Percentiles rank a stretch among this genome's conserved stretches.
These are phyloP conservation scores for Verticillium nubilum DNA, from an alignment of 2,329 filamentous ascomycete genomes.

Conservation along the genomic window DNA sequence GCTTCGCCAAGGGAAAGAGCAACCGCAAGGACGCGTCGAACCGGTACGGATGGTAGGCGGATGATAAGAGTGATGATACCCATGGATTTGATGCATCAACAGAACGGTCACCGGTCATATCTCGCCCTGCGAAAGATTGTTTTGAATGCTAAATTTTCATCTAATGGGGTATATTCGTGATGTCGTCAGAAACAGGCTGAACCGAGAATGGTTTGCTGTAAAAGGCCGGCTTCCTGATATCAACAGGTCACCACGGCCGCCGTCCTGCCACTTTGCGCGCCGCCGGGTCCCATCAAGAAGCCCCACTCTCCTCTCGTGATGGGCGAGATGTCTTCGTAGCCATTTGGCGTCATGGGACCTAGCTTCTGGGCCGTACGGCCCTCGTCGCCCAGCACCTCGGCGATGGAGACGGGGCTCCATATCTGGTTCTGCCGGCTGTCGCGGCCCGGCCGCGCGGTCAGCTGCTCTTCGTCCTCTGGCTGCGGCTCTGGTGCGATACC, in stretches of 20 bases:
- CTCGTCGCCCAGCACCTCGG: conserved; percentile 31
- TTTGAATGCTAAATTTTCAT: neutral
- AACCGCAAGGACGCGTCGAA: conserved; percentile 78
- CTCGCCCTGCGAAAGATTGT: neutral
- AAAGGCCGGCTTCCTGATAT: conserved; percentile 9
- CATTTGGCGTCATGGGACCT: conserved; percentile 52
- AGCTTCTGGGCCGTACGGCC: conserved; percentile 17
- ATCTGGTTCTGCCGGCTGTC: conserved; percentile 15
- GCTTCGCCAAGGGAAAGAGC: conserved; percentile 74
- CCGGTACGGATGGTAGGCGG: conserved; percentile 71
- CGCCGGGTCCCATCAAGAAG: conserved; percentile 41
- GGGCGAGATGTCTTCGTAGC: conserved; percentile 57
- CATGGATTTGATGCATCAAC: neutral
- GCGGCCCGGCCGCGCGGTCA: conserved; percentile 29
- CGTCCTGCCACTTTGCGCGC: conserved; percentile 34
- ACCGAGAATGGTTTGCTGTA: neutral
- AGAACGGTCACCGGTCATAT: neutral
- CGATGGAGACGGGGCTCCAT: conserved; percentile 34
- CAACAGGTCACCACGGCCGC: conserved; percentile 48
- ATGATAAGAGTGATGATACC: neutral
- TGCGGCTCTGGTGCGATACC: neutral
- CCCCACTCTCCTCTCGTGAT: conserved; percentile 59
- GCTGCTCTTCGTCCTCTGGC: conserved; percentile 26
- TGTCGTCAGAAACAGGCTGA: neutral
- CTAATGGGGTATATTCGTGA: neutral